Conservation (phyloP, 208 protist species). For the Leishmania amazonensis region DNA sequence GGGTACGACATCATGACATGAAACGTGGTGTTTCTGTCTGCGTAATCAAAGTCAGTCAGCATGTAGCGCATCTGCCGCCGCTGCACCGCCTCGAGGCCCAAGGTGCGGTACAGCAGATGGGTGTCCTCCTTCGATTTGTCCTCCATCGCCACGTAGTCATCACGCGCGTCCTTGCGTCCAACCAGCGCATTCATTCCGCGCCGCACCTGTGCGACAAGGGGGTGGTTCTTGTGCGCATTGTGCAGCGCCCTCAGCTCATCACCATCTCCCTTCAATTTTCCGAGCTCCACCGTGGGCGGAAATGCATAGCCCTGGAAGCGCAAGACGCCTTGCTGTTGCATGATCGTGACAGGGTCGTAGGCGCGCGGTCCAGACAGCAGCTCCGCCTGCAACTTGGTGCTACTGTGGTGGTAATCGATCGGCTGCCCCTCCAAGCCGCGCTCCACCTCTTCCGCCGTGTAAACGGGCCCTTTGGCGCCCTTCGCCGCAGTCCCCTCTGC, state of each 20-base stretch:
- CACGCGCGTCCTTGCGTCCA: conserved; percentile 36
- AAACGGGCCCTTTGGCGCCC: conserved; percentile 22
- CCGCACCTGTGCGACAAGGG: conserved; percentile 34
- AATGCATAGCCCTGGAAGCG: conserved; percentile 89
- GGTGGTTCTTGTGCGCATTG: conserved; percentile 37
- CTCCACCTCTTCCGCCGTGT: conserved; percentile 61
- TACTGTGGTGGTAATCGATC: conserved; percentile 77
- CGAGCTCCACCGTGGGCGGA: conserved; percentile 74
- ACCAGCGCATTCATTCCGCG: conserved; percentile 45
- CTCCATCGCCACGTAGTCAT: conserved; percentile 53
- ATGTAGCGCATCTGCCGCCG: conserved; percentile 85
- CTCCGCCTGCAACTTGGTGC: conserved; percentile 59
- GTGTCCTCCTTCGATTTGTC: conserved; percentile 55
- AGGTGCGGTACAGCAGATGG: conserved; percentile 58
- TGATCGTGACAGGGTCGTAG: conserved; percentile 74
- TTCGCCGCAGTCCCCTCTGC: conserved; percentile 18
- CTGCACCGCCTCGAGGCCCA: conserved; percentile 81
- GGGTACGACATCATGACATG: conserved; percentile 94
- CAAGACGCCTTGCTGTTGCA: conserved; percentile 84
- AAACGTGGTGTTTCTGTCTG: conserved; percentile 74
- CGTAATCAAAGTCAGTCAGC: conserved; percentile 87
- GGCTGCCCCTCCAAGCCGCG: conserved; percentile 72
- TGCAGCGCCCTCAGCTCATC: conserved; percentile 33
- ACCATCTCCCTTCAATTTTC: conserved; percentile 65
- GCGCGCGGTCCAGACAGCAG: conserved; percentile 65